Evolutionary conservation across 2,329 filamentous ascomycete species (phyloP).

Genomic region (Stagonosporopsis rhizophila): DNA sequence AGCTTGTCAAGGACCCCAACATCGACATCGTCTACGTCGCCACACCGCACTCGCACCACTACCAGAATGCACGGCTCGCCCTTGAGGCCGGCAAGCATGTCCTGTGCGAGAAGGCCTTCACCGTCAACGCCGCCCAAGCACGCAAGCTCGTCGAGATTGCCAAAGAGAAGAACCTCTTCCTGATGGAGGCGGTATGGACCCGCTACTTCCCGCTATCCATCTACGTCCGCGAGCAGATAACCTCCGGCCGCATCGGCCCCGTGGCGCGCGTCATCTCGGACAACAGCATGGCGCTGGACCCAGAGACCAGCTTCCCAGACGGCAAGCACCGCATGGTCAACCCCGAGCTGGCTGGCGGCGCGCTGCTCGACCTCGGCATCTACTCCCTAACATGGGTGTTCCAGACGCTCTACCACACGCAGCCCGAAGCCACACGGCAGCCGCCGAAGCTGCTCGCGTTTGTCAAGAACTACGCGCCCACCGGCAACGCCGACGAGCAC

Average conservation of each 20-base stretch:
- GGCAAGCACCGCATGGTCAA: slow-evolving; percentile 79
- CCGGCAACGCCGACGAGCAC: slow-evolving; percentile 77
- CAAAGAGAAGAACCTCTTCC: slow-evolving; percentile 66
- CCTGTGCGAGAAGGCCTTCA: slow-evolving; percentile 89
- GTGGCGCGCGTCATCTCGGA: slow-evolving; percentile 65
- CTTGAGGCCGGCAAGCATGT: slow-evolving; percentile 86
- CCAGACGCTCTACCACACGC: slow-evolving; percentile 84
- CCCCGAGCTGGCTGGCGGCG: slow-evolving; percentile 80
- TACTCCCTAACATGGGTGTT: slow-evolving; percentile 92
- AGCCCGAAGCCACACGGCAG: slow-evolving; percentile 68
- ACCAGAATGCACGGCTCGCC: slow-evolving; percentile 87
- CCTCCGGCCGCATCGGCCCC: slow-evolving; percentile 60
- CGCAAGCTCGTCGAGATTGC: slow-evolving; percentile 76
- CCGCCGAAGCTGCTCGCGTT: slow-evolving; percentile 72
- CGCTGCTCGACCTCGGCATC: slow-evolving; percentile 83
- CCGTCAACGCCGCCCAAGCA: slow-evolving; percentile 80
- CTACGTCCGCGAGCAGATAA: slow-evolving; percentile 72
- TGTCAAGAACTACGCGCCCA: slow-evolving; percentile 72
- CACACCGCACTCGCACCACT: slow-evolving; percentile 91
- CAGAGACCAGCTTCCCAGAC: slow-evolving; percentile 62
- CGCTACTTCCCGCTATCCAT: slow-evolving; percentile 85
- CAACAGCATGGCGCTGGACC: slow-evolving; percentile 65
- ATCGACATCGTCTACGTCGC: slow-evolving; percentile 89
- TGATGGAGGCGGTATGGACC: slow-evolving; percentile 78
- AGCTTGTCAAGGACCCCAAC: slow-evolving; percentile 78